Conservation (phyloP, 148 eudicot genomes). For the Rhododendron molle region DNA sequence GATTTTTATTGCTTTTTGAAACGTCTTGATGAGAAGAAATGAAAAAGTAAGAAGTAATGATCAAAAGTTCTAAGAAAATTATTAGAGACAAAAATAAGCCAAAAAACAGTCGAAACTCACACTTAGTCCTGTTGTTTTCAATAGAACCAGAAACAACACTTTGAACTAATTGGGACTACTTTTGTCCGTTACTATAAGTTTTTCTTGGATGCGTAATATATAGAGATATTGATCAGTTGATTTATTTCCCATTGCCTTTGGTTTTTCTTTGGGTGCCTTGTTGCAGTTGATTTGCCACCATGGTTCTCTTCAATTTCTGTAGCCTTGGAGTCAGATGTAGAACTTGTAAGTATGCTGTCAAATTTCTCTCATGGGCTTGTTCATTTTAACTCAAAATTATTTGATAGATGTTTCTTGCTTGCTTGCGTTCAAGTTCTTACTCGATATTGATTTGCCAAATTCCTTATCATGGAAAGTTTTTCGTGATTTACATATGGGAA, state of each 20-base stretch:
- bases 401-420: background rate
- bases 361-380: background rate
- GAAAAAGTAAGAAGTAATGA: background rate
- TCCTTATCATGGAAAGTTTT: background rate
- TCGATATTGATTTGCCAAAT: background rate
- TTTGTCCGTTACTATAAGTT: background rate
- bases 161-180: background rate
- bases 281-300: slow-evolving; percentile 90
- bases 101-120: background rate
- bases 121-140: background rate
- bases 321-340: slow-evolving; percentile 68
- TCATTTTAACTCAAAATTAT: background rate
- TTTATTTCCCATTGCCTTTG: background rate
- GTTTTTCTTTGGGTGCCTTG: background rate
- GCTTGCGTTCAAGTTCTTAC: background rate
- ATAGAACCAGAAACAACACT: background rate
- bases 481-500: background rate
- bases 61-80: background rate
- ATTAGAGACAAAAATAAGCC: background rate
- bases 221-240: background rate
- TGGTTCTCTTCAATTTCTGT: slow-evolving; percentile 80
- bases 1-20: background rate
- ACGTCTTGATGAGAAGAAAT: background rate
- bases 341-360: slow-evolving; percentile 62
- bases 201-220: background rate